Base-by-base conservation (phyloP, 345 rosid species). In the Eucalyptus rudis region DNA sequence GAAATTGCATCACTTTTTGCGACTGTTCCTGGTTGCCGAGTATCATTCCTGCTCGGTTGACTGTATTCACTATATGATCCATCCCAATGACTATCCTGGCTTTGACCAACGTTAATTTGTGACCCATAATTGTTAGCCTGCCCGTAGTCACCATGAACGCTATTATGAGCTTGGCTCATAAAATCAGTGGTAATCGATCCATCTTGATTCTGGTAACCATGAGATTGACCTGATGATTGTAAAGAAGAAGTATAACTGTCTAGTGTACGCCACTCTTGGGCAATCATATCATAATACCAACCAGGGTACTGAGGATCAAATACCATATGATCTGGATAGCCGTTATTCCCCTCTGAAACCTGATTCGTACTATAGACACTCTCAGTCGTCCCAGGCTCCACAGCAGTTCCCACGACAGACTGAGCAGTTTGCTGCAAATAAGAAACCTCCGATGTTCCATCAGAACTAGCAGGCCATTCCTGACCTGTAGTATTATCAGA, bases 301-400 rank as follows among this genome's bases (percentile, higher is more conserved):
- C 97, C 99, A 58, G 99, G 99, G 90, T 94, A 96, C 81, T 96
- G 99, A 16, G 96, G 93, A 90, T 98, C 98, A 94, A 97, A 98
- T 80, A 92, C 88, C 97, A 98, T 97, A 90, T 96, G 96, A 86
- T 96, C 98, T 11, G 99, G 98, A 90, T 97, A 96, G 56, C 95
- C 99, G 91, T 93, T 94, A 91, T 95, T 90, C 88, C 85, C 92
- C 89, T 95, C 93, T 25, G 97, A 91, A 91, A 89, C 94, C 95
- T 94, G 98, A 91, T 93, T 95, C 97, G 95, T 94, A 88, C 92
- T 90, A 88, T 95, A 92, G 71, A 96, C 93, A 86, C 89, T 93
- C 93, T 95, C 95, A 44, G 92, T 94, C 81, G 92, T 93, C 86
- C 96, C 91, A 88, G 90, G 90, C 92, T 92, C 95, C 15, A 66